A percentile compares a stretch with the other conserved stretches of the same genome.
These are phyloP conservation scores for Pascua guehoae DNA, from an alignment of 1,284 basidiomycete genomes.

Conservation along the genomic window DNA sequence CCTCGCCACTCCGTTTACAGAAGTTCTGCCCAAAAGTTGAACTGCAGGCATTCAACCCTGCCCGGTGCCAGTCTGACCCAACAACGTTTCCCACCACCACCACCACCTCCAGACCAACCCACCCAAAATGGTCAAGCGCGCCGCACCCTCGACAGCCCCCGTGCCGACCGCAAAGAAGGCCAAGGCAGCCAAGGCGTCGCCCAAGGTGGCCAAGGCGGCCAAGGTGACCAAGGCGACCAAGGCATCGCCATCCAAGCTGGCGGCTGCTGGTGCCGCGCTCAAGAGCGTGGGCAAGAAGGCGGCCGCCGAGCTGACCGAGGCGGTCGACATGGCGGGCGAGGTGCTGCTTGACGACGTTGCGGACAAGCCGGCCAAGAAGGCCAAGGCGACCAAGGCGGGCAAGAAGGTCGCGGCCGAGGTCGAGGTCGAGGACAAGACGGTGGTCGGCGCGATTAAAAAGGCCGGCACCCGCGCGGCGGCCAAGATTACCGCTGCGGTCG, in stretches of 20 bases:
- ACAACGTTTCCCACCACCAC: neutral
- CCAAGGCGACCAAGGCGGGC: constrained; percentile 15
- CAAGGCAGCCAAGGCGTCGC: neutral
- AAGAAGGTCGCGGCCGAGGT: constrained; percentile 18
- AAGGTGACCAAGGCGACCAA: neutral
- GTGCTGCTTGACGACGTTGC: constrained; percentile 33
- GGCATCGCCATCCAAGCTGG: neutral
- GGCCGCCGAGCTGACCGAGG: constrained; percentile 17
- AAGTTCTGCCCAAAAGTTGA: too few species aligned
- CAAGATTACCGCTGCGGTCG: constrained; percentile 25
- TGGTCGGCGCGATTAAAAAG: neutral
- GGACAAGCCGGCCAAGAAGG: constrained; percentile 19
- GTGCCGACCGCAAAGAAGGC: neutral
- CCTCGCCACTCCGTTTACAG: neutral
- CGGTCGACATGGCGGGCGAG: constrained; percentile 36
- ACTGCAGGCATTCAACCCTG: too few species aligned
- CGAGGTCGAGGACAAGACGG: constrained; percentile 9
- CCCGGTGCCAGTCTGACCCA: too few species aligned
- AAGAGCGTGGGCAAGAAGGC: constrained; percentile 2
- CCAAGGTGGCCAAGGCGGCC: neutral
- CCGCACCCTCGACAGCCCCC: constrained; percentile 20
- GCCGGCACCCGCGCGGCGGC: constrained; percentile 11
- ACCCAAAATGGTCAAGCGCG: constrained; percentile 22
- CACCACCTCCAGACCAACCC: neutral
- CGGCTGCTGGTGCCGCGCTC: neutral